Base-by-base conservation (phyloP, 441 rosid genomes). In the Gossypium schwendimanii region DNA sequence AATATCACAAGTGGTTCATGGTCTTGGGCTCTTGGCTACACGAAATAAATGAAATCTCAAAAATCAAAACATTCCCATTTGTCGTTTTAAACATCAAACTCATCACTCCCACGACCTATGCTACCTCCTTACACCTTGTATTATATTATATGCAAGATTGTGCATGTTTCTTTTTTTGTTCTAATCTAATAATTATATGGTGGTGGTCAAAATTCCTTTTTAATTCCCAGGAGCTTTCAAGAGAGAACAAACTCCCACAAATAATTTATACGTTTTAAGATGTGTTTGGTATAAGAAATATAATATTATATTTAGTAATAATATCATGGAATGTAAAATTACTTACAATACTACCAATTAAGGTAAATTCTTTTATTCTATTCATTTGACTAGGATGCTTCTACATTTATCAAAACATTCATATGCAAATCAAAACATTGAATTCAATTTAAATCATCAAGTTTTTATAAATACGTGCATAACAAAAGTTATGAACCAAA, bases 11-110 rank as follows among this genome's bases (percentile, higher is more conserved):
- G 15, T 20, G 69, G 18, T 20, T 63, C 6, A 31, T 45, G n/a
- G n/a, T 11, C 9, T 24, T 58, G 17, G 20, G 17, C 12, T 50
- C n/a, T 67, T 15, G 59, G 3, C 33, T 18, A 5, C 53, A 39
- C 10, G 52, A 26, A 49, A 63, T 31, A 63, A 54, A 72, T 18
- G 18, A 5, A 24, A 1, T 57, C 72, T 52, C n/a, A 24, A 60
- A 63, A 39, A 20, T 12, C 18, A 45, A 79, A 80, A 77, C 26
- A 76, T 75, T 64, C 84, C 80, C 72, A 82, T 84, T 83, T 83
- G 87, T 84, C 84, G 73, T 83, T 73, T 81, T 85, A 84, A 78
- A 81, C 72, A 90, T 88, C 87, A 84, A 87, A 82, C 80, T 87
- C 89, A 81, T 85, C 81, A 78, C 84, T 73, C 75, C 84, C 83